phyloP scores from a whole-genome alignment of 2,329 filamentous ascomycete species.

The Xylaria sp. region DNA sequence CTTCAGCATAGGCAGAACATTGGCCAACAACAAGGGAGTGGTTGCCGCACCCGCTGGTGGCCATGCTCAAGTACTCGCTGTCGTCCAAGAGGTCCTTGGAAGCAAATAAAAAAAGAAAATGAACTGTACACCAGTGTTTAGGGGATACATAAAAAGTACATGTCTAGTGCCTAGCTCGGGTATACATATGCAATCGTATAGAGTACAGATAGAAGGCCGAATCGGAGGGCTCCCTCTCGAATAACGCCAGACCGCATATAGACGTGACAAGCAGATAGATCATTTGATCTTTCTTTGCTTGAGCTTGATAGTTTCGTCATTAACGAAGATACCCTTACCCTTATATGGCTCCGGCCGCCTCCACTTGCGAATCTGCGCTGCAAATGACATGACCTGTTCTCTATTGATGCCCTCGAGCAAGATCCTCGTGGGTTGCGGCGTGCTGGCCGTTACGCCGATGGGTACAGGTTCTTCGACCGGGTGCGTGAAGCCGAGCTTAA shows the following conservation, averaged over 20 bases:
- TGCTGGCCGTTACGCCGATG: constrained; percentile 82
- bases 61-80: constrained; percentile 80
- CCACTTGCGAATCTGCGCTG: constrained; percentile 88
- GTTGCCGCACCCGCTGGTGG: constrained; percentile 84
- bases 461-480: constrained; percentile 91
- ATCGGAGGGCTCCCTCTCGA: constrained; percentile 21
- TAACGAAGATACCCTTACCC: constrained; percentile 98
- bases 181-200: constrained; percentile 43
- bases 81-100: constrained; percentile 81
- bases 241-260: constrained; percentile 30
- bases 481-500: constrained; percentile 98
- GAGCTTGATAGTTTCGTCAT: constrained; percentile 96
- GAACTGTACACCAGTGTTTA: constrained; percentile 28
- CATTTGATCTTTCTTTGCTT: constrained; percentile 99
- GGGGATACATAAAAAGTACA: constrained; percentile 45
- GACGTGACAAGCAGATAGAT: constrained; percentile 43
- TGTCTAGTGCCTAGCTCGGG: constrained; percentile 40
- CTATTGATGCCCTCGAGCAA: constrained; percentile 89
- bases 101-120: constrained; percentile 50
- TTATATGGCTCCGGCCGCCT: constrained; percentile 96
- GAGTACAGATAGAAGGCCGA: constrained; percentile 43
- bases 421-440: constrained; percentile 90
- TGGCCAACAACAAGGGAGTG: constrained; percentile 92
- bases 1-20: constrained; percentile 85
- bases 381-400: constrained; percentile 89